phyloP scores from a whole-genome alignment of 306 rosid species.

The Ceratonia siliqua region DNA sequence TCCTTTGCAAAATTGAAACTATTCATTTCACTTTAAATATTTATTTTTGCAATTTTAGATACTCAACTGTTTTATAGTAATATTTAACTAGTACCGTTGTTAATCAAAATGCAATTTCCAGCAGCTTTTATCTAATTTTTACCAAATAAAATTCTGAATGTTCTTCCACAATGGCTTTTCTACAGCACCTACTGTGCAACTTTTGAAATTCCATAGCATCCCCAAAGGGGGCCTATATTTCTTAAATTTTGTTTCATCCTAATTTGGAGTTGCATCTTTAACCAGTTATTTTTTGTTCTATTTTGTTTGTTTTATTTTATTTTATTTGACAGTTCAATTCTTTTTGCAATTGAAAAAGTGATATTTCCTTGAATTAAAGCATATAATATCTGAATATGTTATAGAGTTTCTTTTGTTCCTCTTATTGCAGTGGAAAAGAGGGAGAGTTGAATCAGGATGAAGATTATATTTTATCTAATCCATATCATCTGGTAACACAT shows the following conservation, averaged over 20 bases:
- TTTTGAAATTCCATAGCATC: background rate
- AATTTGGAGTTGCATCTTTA: constrained; percentile 16
- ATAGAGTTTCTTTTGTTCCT: constrained; percentile 22
- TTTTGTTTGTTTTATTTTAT: background rate
- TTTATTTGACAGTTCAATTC: constrained; percentile 20
- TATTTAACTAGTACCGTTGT: background rate
- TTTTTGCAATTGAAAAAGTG: constrained; percentile 20
- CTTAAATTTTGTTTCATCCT: constrained; percentile 6
- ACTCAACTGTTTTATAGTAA: background rate
- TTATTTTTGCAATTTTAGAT: background rate
- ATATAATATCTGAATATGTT: constrained; percentile 13
- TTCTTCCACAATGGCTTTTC: background rate
- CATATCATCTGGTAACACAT: constrained; percentile 79
- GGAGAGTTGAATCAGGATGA: constrained; percentile 73
- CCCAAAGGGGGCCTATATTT: background rate
- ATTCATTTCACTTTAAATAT: background rate
- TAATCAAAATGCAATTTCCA: background rate
- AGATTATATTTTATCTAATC: constrained; percentile 80
- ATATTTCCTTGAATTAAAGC: constrained; percentile 24
- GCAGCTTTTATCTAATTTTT: background rate
- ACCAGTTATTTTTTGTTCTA: constrained; percentile 12
- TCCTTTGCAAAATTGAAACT: background rate
- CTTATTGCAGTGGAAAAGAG: constrained; percentile 78
- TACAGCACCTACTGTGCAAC: background rate
- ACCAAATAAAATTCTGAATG: background rate